These are phyloP conservation scores for Orychophragmus violaceus DNA, from an alignment of 345 rosid genomes.

Conservation along the genomic window DNA sequence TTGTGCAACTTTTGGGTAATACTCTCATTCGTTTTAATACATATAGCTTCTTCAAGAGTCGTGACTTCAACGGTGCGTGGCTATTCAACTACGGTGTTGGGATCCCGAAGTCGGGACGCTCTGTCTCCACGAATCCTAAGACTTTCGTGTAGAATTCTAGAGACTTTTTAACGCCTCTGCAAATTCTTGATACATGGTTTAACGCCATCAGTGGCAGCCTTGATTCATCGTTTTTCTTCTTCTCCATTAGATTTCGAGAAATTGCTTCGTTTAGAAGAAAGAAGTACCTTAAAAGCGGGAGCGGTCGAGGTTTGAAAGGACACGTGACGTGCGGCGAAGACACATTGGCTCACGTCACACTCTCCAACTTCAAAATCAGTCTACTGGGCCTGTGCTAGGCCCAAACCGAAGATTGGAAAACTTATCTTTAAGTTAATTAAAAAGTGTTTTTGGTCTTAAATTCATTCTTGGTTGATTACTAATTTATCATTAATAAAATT, in stretches of 20 bases:
- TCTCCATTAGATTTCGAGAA: neutral
- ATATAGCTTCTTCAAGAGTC: too few relatives aligned
- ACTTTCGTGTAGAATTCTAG: constrained; percentile 52
- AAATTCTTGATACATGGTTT: constrained; percentile 64
- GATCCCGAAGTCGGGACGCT: too few relatives aligned
- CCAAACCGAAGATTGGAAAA: neutral
- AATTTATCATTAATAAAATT: too few relatives aligned
- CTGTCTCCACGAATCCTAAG: constrained; percentile 51
- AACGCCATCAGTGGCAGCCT: constrained; percentile 49
- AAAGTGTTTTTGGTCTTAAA: too few relatives aligned
- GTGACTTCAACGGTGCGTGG: too few relatives aligned
- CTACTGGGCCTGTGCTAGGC: neutral
- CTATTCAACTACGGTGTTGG: too few relatives aligned
- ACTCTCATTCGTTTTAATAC: neutral
- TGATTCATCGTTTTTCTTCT: neutral
- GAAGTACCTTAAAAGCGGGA: neutral
- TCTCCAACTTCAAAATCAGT: neutral
- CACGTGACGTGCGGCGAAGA: constrained; percentile 26
- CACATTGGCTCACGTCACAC: neutral
- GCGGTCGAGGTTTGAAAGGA: neutral
- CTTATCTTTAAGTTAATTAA: too few relatives aligned
- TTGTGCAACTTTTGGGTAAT: neutral
- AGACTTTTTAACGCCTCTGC: constrained; percentile 50
- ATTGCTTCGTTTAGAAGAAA: neutral
- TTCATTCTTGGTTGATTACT: too few relatives aligned